Base-by-base conservation (phyloP, 805 yeast species). In the Ogataea kodamae region DNA sequence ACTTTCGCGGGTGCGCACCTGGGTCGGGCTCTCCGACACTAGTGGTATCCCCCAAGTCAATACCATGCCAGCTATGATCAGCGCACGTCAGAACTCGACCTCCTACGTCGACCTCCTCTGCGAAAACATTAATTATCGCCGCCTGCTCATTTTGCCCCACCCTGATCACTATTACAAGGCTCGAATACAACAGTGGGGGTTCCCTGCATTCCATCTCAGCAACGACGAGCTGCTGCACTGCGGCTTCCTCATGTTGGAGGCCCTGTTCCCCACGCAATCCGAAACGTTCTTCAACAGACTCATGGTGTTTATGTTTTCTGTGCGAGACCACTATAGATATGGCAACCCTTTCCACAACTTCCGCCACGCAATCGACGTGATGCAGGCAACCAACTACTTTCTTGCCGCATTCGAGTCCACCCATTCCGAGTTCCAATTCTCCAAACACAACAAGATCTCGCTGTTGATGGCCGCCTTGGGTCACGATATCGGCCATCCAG, bases 401-500 rank as follows among this genome's bases (percentile, higher is more conserved):
- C 63, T 81, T 9, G 22, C 25, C 3, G 20, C 25, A 14, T 13
- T 21, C 6, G 22, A 35, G 5, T 37, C 42, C 24, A 14, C 35
- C 6, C 26, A 39, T 9, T 45, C 28, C 31, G 14, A 25, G 21
- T 23, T 46, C 24, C 27, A 32, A 20, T 45, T 54, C 19, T 14
- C 35, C 7, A 18, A 32, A 9, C 9, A 34, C 11, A 81, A 81
- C 46, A 66, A 70, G 2, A 61, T 83, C 28, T 74, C 82, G 2
- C 60, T 87, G 17, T 68, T 85, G 20, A 64, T 89, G 9, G 84
- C 96, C 0, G 92, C 96, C 1, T 62, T 89, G 25, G 97, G 97
- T 33, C 98, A 92, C 62, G 98, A 92, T 58, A 77, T 85, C 19
- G 95, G 96, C 14, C 98, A 92, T 59, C 97, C 97, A 1, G 98